Conservation (phyloP, 2,329 filamentous ascomycete genomes). For the Verticillium nonalfalfae region DNA sequence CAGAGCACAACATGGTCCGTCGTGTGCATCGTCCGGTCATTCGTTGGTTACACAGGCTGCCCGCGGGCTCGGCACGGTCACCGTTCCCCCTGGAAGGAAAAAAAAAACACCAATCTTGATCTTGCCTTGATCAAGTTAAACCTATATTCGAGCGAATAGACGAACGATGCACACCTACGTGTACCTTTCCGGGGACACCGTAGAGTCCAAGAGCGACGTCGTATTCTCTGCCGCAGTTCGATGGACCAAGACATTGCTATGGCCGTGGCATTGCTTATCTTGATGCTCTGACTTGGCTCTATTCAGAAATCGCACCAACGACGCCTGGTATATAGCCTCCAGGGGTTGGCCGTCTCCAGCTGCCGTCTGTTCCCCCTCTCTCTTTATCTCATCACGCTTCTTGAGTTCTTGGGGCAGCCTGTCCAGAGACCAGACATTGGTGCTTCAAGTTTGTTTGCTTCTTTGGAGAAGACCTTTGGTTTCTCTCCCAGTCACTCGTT, state of each 20-base stretch:
- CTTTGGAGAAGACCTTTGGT: conserved; percentile 13
- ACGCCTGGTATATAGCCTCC: not conserved
- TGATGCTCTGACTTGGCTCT: too few species aligned
- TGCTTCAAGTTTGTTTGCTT: conserved; percentile 12
- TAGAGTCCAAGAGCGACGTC: not conserved
- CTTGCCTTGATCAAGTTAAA: not conserved
- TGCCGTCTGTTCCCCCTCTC: not conserved
- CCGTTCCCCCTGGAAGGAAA: not conserved
- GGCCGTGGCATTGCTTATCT: not conserved
- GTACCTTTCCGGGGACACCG: not conserved
- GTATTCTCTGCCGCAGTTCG: not conserved
- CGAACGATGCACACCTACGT: not conserved
- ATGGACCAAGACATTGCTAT: not conserved
- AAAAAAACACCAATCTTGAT: not conserved
- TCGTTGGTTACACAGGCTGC: not conserved
- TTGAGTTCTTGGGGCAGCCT: not conserved
- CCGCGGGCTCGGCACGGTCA: not conserved
- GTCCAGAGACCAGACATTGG: conserved; percentile 1
- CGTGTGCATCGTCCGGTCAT: too few species aligned
- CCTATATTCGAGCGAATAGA: not conserved
- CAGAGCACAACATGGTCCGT: not conserved
- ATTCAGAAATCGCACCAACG: not conserved
- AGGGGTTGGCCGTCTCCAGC: not conserved
- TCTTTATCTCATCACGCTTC: not conserved
- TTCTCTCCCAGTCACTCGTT: conserved; percentile 7